Base-by-base conservation (phyloP, 805 yeast species). In the Candida ascalaphidarum region DNA sequence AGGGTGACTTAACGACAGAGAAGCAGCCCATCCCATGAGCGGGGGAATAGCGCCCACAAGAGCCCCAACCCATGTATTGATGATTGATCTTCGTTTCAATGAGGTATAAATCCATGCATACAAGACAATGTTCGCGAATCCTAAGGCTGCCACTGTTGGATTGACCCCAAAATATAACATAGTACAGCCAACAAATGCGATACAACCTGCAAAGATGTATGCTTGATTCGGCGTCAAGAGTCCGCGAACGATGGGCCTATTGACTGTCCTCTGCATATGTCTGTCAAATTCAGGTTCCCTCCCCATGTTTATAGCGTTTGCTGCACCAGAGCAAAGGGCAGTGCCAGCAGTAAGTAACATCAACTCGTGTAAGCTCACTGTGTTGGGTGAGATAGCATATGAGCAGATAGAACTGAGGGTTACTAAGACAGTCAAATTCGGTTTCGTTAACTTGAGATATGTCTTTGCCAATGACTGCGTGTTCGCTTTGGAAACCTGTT, bases 21-120 rank as follows among this genome's bases (percentile, higher is more conserved):
- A 81, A 1, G 68, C 66, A 2, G 95, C 96, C 98, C 98, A 92
- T 2, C 98, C 98, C 98, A 92, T 92, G 28, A 92, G 66, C 13
- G 98, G 98, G 0, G 98, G 98, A 26, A 92, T 82, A 0, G 96
- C 98, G 4, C 98, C 98, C 4, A 92, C 98, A n/a, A 92, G 52
- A 0, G 98, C 98, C 12, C 98, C 98, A 3, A 92, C 92, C 98
- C 98, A 92, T 1, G 98, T 92, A 53, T 92, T 92, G 22, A 82
- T 51, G 28, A 92, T 89, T 14, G 83, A 77, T 34, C 67, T 73
- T 31, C 98, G 69, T 49, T 92, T 92, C 50, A 92, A 58, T 0
- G 96, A 80, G 0, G 98, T 92, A 58, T 92, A 92, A 1, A 80
- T 55, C 81, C 97, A 88, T 1, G 94, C 77, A 47, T 92, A 92